A percentile compares a stretch with the other conserved stretches of the same genome.
phyloP scores from a whole-genome alignment of 805 yeast species.

The Metahyphopichia silvanorum region DNA sequence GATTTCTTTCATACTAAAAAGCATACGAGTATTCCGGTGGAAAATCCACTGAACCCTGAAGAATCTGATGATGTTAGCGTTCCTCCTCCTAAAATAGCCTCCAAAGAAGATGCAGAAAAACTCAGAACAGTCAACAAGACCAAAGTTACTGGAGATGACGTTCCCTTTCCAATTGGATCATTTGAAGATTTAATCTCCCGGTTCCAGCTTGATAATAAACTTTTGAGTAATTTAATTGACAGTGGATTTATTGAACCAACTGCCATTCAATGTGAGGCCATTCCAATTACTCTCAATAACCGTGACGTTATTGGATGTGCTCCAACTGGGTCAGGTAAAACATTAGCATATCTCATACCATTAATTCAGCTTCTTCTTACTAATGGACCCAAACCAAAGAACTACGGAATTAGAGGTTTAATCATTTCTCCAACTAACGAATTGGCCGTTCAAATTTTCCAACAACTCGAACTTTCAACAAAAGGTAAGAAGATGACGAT shows the following conservation, averaged over 20 bases:
- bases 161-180: conserved; percentile 88
- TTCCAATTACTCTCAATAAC: conserved; percentile 66
- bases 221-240: conserved; percentile 61
- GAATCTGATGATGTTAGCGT: conserved; percentile 24
- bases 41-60: conserved; percentile 20
- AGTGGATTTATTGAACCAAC: conserved; percentile 84
- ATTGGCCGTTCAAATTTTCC: conserved; percentile 79
- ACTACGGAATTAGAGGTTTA: conserved; percentile 64
- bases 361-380: conserved; percentile 51
- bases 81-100: conserved; percentile 45
- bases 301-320: conserved; percentile 92
- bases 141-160: conserved; percentile 78
- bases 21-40: conserved; percentile 16
- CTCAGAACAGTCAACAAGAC: conserved; percentile 60
- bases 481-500: conserved; percentile 55
- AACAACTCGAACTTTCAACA: conserved; percentile 59
- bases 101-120: conserved; percentile 54
- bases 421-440: conserved; percentile 94
- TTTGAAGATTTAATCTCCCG: conserved; percentile 76
- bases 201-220: conserved; percentile 57
- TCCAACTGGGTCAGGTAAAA: conserved; percentile 98
- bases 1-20: conserved; percentile 77
- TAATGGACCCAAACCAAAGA: conserved; percentile 19
- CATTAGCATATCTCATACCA: conserved; percentile 86
- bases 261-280: conserved; percentile 86